Percentiles rank a stretch among this genome's conserved stretches.
Conservation (phyloP, 371 early-diverging fungal species). For the Rhizoclosmatium hyalinum region DNA sequence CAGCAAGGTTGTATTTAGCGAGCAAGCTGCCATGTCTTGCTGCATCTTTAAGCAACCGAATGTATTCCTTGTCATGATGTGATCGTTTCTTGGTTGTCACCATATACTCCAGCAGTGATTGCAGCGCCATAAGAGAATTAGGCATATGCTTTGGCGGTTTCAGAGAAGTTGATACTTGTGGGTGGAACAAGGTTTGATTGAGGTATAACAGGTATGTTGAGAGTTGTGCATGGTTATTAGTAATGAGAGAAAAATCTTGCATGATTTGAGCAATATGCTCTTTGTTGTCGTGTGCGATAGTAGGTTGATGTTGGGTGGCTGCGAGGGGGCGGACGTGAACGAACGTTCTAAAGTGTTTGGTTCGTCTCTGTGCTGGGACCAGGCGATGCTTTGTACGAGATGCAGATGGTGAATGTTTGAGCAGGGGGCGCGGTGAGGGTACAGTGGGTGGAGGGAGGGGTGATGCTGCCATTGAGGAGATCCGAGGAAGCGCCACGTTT, state of each 20-base stretch:
- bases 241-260: not conserved
- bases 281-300: no score
- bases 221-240: conserved; percentile 12
- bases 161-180: not conserved
- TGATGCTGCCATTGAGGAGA: no score
- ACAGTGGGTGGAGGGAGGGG: no score
- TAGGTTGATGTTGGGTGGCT: no score
- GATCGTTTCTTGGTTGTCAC: not conserved
- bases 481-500: no score
- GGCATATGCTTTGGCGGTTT: not conserved
- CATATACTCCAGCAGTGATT: conserved; percentile 18
- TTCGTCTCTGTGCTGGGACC: no score
- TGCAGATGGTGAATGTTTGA: no score
- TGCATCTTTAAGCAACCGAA: conserved; percentile 3
- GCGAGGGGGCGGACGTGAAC: no score
- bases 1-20: conserved; percentile 27
- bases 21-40: conserved; percentile 9
- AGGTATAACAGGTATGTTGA: not conserved
- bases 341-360: no score
- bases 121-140: conserved; percentile 1
- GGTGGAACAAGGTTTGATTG: conserved; percentile 4
- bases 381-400: no score
- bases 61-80: not conserved
- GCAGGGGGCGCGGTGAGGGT: no score
- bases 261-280: not conserved